These are phyloP conservation scores for Rhizopus sp. DNA, from an alignment of 371 early-diverging fungal genomes.

Conservation along the genomic window DNA sequence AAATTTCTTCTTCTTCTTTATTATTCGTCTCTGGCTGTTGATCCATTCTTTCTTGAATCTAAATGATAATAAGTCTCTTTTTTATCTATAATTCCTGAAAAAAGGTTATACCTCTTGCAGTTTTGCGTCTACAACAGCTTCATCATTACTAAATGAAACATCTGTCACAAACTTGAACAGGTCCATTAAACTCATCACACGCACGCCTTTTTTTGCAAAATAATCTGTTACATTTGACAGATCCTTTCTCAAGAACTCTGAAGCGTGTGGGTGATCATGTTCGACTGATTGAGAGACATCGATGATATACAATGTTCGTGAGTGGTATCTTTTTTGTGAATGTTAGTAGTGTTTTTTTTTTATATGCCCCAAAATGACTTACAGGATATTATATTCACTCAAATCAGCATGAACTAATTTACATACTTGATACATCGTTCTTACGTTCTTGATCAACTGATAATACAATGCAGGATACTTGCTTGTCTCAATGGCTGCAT, in stretches of 20 bases:
- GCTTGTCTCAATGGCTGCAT: slow-evolving; percentile 79
- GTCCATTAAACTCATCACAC: slow-evolving; percentile 81
- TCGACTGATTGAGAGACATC: slow-evolving; percentile 99
- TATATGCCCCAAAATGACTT: slow-evolving; percentile 26
- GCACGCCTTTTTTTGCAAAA: slow-evolving; percentile 84
- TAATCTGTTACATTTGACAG: slow-evolving; percentile 94
- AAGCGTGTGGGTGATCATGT: slow-evolving; percentile 98
- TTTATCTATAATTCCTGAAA: not conserved
- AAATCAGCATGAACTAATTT: slow-evolving; percentile 99
- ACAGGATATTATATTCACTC: slow-evolving; percentile 98
- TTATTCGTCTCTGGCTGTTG: slow-evolving; percentile 40
- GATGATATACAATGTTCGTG: slow-evolving; percentile 86
- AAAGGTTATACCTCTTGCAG: slow-evolving; percentile 23
- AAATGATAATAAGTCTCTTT: not conserved
- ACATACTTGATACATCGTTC: slow-evolving; percentile 95
- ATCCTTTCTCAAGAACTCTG: slow-evolving; percentile 97
- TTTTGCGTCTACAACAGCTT: slow-evolving; percentile 67
- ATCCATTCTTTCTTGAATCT: slow-evolving; percentile 44
- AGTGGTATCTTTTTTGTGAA: slow-evolving; percentile 66
- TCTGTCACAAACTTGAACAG: slow-evolving; percentile 92
- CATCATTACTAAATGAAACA: slow-evolving; percentile 56
- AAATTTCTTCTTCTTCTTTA: slow-evolving; percentile 86
- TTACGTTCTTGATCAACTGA: slow-evolving; percentile 89
- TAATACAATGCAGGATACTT: slow-evolving; percentile 81
- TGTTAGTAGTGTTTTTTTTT: not conserved